Evolutionary conservation across 1,139 yeast species (phyloP).

Genomic region (Blastobotrys apis): DNA sequence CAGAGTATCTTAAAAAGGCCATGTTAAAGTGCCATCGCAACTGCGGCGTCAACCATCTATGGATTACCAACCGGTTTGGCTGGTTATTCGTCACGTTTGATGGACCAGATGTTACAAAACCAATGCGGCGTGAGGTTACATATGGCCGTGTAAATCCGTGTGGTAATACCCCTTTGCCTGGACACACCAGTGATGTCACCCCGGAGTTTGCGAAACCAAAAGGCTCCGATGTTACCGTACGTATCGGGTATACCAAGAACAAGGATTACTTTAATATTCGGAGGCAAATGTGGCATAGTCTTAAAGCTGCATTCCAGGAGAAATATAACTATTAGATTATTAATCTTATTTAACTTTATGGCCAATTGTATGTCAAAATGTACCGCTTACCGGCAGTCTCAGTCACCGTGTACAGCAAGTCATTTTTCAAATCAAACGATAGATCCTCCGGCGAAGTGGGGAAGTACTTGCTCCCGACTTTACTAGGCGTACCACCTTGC

Average conservation of each 20-base stretch:
- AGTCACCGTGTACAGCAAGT: constrained; percentile 9
- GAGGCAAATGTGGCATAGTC: too few relatives aligned
- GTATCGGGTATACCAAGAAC: too few relatives aligned
- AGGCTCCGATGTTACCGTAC: too few relatives aligned
- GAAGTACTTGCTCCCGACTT: neutral
- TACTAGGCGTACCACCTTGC: constrained; percentile 7
- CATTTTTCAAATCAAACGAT: constrained; percentile 4
- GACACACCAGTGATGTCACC: too few relatives aligned
- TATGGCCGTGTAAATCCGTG: too few relatives aligned
- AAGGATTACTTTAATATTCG: too few relatives aligned
- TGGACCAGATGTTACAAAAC: neutral
- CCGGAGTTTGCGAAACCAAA: too few relatives aligned
- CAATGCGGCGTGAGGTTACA: neutral
- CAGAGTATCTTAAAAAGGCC: neutral
- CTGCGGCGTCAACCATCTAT: neutral
- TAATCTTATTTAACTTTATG: too few relatives aligned
- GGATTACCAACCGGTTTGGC: neutral
- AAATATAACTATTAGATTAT: too few relatives aligned
- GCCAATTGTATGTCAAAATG: constrained; percentile 9
- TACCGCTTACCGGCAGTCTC: constrained; percentile 12
- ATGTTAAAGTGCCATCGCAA: neutral
- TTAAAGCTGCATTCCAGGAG: too few relatives aligned
- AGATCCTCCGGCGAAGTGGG: constrained; percentile 11
- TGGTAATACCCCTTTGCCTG: too few relatives aligned
- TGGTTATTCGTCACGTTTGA: neutral